Evolutionary conservation across 2,329 filamentous ascomycete species (phyloP).

Genomic region (Cryphonectria parasitica): DNA sequence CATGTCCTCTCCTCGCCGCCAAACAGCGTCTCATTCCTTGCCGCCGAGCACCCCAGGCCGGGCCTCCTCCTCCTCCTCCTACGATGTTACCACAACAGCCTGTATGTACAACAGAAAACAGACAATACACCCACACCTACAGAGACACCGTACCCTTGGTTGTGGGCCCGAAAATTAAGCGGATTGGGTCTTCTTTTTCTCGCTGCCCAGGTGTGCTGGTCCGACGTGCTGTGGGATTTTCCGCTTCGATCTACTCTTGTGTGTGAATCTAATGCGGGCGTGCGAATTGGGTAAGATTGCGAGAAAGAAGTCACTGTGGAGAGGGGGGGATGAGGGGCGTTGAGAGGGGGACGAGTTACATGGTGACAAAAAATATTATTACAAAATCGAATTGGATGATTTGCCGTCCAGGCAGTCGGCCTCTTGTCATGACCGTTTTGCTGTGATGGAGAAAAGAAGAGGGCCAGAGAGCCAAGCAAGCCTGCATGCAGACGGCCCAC

Average conservation of each 20-base stretch:
- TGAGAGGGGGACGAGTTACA: background rate
- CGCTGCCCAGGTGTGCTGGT: background rate
- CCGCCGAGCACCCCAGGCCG: background rate
- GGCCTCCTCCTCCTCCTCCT: background rate
- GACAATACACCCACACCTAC: no score
- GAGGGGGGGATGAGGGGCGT: background rate
- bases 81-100: background rate
- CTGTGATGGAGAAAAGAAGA: background rate
- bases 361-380: background rate
- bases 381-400: conserved; percentile 6
- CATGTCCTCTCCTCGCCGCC: background rate
- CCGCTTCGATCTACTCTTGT: background rate
- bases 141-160: background rate
- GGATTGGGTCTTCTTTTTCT: background rate
- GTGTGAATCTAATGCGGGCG: conserved; percentile 9
- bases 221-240: background rate
- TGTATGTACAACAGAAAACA: background rate
- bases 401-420: background rate
- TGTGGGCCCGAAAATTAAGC: background rate
- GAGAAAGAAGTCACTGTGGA: background rate
- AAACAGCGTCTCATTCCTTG: background rate
- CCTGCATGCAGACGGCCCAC: background rate
- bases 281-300: conserved; percentile 3
- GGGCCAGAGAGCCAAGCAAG: background rate
- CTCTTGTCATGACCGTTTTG: background rate